A percentile compares a stretch with the other conserved stretches of the same genome.
Conservation (phyloP, 306 rosid species). For the Heteromeles arbutifolia region DNA sequence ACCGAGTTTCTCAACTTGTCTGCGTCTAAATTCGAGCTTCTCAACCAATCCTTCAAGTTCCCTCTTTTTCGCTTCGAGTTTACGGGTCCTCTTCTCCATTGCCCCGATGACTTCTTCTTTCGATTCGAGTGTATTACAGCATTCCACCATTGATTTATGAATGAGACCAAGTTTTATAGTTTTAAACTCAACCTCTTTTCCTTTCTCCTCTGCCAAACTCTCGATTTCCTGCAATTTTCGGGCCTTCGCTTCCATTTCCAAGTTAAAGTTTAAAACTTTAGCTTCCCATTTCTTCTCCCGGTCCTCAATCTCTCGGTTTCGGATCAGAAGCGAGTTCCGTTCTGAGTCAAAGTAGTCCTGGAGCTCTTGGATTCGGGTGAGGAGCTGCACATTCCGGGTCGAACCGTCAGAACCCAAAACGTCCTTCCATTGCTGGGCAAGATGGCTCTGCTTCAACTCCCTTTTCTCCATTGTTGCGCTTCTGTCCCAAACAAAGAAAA, state of each 20-base stretch:
- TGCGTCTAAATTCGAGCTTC: too few relatives aligned
- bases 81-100: too few relatives aligned
- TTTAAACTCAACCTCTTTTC: conserved; percentile 25
- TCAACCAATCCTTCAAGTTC: too few relatives aligned
- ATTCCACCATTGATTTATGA: too few relatives aligned
- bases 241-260: not conserved
- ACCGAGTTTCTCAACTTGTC: not conserved
- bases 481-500: too few relatives aligned
- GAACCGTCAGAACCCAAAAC: not conserved
- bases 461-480: too few relatives aligned
- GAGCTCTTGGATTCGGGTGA: not conserved
- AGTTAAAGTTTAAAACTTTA: not conserved
- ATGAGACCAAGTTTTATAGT: too few relatives aligned
- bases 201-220: not conserved
- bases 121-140: too few relatives aligned
- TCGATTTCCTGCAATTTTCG: not conserved
- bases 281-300: not conserved
- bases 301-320: not conserved
- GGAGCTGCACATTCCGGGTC: not conserved
- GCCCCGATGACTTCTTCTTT: too few relatives aligned
- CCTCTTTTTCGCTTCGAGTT: too few relatives aligned
- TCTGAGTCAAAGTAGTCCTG: not conserved
- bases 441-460: too few relatives aligned
- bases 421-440: not conserved
- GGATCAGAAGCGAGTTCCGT: not conserved